Evolutionary conservation across 2,329 filamentous ascomycete species (phyloP).

Genomic region (Ophiostoma australiae): DNA sequence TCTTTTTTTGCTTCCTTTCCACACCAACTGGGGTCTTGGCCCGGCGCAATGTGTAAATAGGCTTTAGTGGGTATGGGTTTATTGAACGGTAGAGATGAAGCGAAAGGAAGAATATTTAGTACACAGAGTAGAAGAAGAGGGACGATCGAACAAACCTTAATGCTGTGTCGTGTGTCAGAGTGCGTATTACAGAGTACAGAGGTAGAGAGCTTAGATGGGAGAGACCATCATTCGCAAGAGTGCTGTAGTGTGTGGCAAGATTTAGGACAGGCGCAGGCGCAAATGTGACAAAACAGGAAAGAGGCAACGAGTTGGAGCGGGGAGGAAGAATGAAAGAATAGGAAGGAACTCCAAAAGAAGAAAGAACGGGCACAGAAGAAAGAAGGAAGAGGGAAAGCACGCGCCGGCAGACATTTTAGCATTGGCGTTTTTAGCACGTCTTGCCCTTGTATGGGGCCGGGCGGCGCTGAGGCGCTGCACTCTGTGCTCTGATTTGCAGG

Average conservation of each 20-base stretch:
- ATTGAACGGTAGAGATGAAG: not conserved
- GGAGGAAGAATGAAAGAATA: not conserved
- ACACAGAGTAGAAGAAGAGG: no score
- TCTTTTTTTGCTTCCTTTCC: not conserved
- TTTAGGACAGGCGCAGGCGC: not conserved
- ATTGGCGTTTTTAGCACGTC: not conserved
- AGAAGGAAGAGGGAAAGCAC: not conserved
- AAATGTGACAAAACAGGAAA: not conserved
- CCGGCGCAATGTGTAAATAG: conserved; percentile 5
- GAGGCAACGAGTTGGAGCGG: not conserved
- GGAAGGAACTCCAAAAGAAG: not conserved
- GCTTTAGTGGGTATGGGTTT: not conserved
- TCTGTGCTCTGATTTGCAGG: not conserved
- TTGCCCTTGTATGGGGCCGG: not conserved
- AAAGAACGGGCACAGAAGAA: not conserved
- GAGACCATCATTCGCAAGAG: no score
- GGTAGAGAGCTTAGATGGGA: no score
- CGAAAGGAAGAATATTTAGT: not conserved
- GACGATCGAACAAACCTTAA: not conserved
- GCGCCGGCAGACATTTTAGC: not conserved
- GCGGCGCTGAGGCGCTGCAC: not conserved
- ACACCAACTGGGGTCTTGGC: conserved; percentile 8
- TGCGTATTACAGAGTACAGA: no score
- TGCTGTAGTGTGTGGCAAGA: no score
- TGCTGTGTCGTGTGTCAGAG: not conserved